Conservation (phyloP, 2,329 filamentous ascomycete species). For the Ceratocystis harringtonii region DNA sequence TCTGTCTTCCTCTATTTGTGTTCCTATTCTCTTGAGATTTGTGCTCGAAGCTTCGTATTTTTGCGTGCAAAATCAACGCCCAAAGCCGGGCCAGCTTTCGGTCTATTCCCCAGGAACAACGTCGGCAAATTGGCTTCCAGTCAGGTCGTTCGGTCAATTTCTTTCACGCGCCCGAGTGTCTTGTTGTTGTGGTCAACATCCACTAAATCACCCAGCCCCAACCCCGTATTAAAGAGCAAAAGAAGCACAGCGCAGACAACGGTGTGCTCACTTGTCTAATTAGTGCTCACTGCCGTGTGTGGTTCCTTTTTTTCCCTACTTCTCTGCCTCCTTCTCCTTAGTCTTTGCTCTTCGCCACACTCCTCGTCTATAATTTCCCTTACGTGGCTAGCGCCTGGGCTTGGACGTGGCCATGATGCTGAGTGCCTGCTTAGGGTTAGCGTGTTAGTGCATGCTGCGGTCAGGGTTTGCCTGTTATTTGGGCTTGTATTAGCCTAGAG, state of each 20-base stretch:
- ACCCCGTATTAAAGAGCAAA: background rate
- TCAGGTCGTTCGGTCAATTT: background rate
- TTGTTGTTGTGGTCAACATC: background rate
- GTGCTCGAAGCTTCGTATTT: background rate
- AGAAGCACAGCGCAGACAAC: background rate
- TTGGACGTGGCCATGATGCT: background rate
- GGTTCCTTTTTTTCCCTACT: background rate
- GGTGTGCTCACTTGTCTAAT: background rate
- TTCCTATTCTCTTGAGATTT: background rate
- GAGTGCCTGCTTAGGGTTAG: background rate
- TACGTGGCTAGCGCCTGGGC: background rate
- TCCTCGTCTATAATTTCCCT: background rate
- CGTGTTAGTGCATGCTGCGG: background rate
- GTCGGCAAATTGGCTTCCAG: background rate
- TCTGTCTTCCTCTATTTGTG: background rate
- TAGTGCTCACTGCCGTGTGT: background rate
- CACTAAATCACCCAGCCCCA: background rate
- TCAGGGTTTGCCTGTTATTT: background rate
- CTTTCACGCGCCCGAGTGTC: constrained; percentile 1
- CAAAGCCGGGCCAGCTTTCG: background rate
- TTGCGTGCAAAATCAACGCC: background rate
- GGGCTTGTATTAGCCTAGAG: too few relatives aligned
- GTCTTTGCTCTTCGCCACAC: background rate
- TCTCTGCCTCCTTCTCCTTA: too few relatives aligned
- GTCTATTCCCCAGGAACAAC: background rate